Conservation (phyloP, 345 rosid genomes). For the Fremontodendron californicum region DNA sequence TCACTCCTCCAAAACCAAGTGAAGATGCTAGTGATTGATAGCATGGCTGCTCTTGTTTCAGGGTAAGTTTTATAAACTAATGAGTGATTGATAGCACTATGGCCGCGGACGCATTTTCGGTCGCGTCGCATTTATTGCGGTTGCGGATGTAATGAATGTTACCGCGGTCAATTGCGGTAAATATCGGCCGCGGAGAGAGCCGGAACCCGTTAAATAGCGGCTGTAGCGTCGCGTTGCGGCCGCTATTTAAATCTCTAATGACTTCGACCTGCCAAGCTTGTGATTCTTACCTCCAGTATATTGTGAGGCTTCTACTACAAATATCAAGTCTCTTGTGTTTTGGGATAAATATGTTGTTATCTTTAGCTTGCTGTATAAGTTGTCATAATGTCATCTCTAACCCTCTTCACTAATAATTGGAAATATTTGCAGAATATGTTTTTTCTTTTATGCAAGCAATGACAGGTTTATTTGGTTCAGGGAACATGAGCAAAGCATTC, state of each 20-base stretch:
- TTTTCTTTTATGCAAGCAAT: conserved; percentile 2
- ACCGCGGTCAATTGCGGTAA: too few relatives aligned
- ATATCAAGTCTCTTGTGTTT: not conserved
- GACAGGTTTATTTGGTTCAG: conserved; percentile 33
- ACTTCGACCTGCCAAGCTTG: not conserved
- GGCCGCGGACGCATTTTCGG: too few relatives aligned
- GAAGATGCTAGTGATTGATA: conserved; percentile 77
- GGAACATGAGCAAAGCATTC: conserved; percentile 48
- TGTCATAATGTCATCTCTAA: not conserved
- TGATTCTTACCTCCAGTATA: not conserved
- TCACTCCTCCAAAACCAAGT: conserved; percentile 67
- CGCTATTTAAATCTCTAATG: too few relatives aligned
- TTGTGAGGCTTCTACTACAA: not conserved
- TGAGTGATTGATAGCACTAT: too few relatives aligned
- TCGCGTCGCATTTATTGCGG: too few relatives aligned
- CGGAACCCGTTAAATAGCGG: too few relatives aligned
- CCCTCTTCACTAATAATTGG: not conserved
- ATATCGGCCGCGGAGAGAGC: too few relatives aligned
- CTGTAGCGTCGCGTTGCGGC: too few relatives aligned
- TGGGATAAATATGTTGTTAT: not conserved
- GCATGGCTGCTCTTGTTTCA: conserved; percentile 86
- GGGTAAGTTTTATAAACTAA: conserved; percentile 52
- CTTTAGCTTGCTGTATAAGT: not conserved
- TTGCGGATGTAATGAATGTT: too few relatives aligned
- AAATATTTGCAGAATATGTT: conserved; percentile 1